Percentiles rank a stretch among this genome's conserved stretches.
phyloP scores from a whole-genome alignment of 768 basidiomycete genomes.

The Russula virescens region DNA sequence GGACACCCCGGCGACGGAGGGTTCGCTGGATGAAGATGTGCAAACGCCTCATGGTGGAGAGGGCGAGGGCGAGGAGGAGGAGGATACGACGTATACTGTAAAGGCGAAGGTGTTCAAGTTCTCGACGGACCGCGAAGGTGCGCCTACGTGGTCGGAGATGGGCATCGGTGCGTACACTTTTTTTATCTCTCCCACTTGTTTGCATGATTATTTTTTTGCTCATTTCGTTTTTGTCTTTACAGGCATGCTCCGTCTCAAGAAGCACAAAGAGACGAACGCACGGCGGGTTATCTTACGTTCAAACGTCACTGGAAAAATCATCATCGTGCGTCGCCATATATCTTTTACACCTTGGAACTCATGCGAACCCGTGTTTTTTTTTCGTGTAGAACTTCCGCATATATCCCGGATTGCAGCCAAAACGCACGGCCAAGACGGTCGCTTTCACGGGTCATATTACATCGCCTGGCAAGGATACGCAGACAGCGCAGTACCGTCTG shows the following conservation, averaged over 20 bases:
- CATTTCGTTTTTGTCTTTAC: neutral
- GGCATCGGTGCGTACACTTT: constrained; percentile 51
- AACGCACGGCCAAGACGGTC: constrained; percentile 46
- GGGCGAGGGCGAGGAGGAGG: constrained; percentile 78
- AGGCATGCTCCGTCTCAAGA: constrained; percentile 72
- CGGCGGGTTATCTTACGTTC: constrained; percentile 67
- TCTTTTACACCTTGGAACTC: neutral
- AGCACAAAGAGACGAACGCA: constrained; percentile 54
- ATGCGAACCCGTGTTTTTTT: neutral
- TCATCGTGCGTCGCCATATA: constrained; percentile 49
- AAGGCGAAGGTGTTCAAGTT: constrained; percentile 61
- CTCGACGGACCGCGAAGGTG: constrained; percentile 42
- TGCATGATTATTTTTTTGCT: too few relatives aligned
- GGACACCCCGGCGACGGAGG: constrained; percentile 27
- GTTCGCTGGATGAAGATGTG: constrained; percentile 26
- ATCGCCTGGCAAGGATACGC: constrained; percentile 28
- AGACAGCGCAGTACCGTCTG: constrained; percentile 55
- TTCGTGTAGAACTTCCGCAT: constrained; percentile 65
- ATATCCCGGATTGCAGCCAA: constrained; percentile 51
- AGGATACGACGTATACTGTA: constrained; percentile 56
- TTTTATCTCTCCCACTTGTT: too few relatives aligned
- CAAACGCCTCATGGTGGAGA: constrained; percentile 55
- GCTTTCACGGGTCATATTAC: constrained; percentile 68
- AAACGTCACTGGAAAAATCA: constrained; percentile 67
- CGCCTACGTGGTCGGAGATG: constrained; percentile 54